Base-by-base conservation (phyloP, 805 yeast genomes). In the Starmerella floris region DNA sequence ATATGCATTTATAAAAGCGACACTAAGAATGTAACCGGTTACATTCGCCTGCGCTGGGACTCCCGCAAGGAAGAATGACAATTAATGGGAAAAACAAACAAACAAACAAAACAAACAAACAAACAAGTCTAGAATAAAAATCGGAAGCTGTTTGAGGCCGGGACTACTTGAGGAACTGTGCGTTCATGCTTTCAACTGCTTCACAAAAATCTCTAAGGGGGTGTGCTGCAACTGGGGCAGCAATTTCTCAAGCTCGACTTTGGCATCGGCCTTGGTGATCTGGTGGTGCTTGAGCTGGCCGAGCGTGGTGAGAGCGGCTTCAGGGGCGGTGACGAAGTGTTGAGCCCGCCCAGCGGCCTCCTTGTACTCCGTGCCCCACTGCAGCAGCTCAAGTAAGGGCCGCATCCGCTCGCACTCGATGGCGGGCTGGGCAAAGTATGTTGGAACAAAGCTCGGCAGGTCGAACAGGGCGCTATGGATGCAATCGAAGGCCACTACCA, bases 401-500 rank as follows among this genome's bases (percentile, higher is more conserved):
- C 16, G 35, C 21, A 45, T 34, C 6, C 42, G 43, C 19, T n/a
- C 32, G 40, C 44, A 30, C 3, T 23, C 21, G 42, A 33, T 35
- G 11, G 46, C 44, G 13, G 31, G 32, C 17, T 23, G 19, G n/a
- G 28, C 34, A 4, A 48, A 35, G 17, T 28, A 39, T 13, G 21
- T 31, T 11, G 50, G 50, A n/a, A 41, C 35, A n/a, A 43, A 42
- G 37, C 42, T 43, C 11, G 31, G 50, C 21, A 38, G 37, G 32
- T 31, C 39, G 43, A 28, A 28, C 26, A 38, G 28, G 23, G 34
- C 42, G 30, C 46, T 28, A 23, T 48, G 48, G 33, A 47, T 19
- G n/a, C 45, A 39, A 41, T 46, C 46, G 39, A 47, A 33, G 19
- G 35, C 44, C n/a, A 45, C 48, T 4, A 40, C 42, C 6, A 52